phyloP scores from a whole-genome alignment of 1,284 basidiomycete species.

The Microbotryomycetes sp. region DNA sequence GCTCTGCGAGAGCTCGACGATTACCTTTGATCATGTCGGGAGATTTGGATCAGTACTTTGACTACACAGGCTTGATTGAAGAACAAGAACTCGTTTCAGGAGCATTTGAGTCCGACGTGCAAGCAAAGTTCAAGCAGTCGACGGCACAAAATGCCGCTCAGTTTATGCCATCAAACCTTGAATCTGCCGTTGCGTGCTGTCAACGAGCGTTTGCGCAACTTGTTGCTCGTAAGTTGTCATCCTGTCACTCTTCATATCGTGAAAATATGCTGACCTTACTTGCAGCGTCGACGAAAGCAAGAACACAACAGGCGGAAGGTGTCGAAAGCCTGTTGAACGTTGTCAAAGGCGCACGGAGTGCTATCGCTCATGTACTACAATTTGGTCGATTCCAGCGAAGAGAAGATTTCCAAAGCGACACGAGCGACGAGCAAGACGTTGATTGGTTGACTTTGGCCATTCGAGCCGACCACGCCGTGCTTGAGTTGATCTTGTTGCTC shows the following conservation, averaged over 20 bases:
- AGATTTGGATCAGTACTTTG: background rate
- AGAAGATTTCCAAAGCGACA: background rate
- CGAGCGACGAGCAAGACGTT: background rate
- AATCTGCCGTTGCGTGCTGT: background rate
- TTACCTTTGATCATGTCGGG: background rate
- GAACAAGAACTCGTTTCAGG: too few relatives aligned
- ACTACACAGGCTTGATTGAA: too few relatives aligned
- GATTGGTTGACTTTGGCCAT: background rate
- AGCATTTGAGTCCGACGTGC: too few relatives aligned
- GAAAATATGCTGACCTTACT: background rate
- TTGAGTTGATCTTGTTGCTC: background rate
- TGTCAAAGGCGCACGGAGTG: too few relatives aligned
- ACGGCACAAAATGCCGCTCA: background rate
- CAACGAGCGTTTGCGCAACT: background rate
- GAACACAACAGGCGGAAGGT: too few relatives aligned
- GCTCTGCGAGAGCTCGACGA: background rate
- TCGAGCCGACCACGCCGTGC: background rate
- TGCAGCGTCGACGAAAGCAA: too few relatives aligned
- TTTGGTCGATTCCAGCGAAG: too few relatives aligned
- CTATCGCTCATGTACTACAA: too few relatives aligned
- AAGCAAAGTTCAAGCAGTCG: background rate
- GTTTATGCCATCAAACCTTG: background rate
- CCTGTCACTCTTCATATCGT: background rate
- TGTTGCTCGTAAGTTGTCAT: background rate
- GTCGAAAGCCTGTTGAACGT: too few relatives aligned